Evolutionary conservation across 208 protist species (phyloP), one percentile per base, ranked within the genome.

Genomic region (Strigomonas culicis): DNA sequence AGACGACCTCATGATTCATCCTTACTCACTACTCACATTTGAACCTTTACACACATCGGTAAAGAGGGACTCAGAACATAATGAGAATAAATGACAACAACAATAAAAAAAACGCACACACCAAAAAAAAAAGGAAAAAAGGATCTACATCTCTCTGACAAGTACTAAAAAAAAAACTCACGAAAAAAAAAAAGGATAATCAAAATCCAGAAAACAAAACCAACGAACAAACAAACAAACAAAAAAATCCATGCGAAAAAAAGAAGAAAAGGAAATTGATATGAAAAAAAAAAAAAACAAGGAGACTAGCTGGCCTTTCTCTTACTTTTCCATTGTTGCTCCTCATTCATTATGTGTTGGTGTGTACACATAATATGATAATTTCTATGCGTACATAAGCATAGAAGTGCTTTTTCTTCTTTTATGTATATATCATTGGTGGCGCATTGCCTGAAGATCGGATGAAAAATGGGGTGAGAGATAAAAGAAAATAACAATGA

Each of bases 201-300:
- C 56, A 4, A 69, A 52, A 67, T 22, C 57, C 22, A 15, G 32
- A 34, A 22, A 64, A 49, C 10, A 27, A 8, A 51, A 21, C 39
- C 53, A 10, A 70, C 17, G 31, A 49, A 53, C 15, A 64, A 44
- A 53, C 7, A 32, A 13, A 70, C 44, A 67, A 57, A 0, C 0
- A 56, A 53, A 7, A 68, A 0, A 68, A n/a, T n/a, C n/a, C n/a
- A n/a, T n/a, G n/a, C n/a, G 3, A 55, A 55, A 24, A 58, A 66
- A 66, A 52, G 30, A 66, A 39, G 19, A 25, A 52, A 62, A 69
- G 41, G 21, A 64, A 59, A 64, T 28, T 36, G 56, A 56, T 2
- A 61, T 11, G 73, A 27, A 63, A 32, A 1, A 30, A 63, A 52
- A 44, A 49, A 63, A 52, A 27, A 47, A 43, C 0, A 39, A 44